Conservation (phyloP, 192 early-diverging fungal species). For the Pilaira anomala region DNA sequence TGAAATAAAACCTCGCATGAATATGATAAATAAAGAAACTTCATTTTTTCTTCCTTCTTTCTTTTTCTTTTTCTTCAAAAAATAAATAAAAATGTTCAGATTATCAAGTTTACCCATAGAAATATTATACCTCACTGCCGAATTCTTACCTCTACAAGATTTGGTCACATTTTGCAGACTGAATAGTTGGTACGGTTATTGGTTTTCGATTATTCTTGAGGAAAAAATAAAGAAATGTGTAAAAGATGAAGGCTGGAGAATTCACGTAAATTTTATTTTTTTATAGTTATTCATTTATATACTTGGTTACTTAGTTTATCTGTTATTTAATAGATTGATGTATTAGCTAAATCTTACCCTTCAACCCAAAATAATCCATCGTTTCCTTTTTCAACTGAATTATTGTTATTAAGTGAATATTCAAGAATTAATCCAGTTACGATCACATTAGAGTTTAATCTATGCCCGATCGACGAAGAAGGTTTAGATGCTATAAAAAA, state of each 20-base stretch:
- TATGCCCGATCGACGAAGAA: background rate
- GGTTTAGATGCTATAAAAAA: conserved; percentile 2
- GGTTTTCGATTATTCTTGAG: background rate
- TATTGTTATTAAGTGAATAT: background rate
- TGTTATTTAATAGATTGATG: conserved; percentile 1
- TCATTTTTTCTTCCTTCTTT: background rate
- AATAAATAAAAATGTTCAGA: background rate
- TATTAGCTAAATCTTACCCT: conserved; percentile 11
- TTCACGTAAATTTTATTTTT: conserved; percentile 7
- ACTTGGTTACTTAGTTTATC: background rate
- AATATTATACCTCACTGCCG: background rate
- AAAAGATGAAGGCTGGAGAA: conserved; percentile 4
- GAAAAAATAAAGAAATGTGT: background rate
- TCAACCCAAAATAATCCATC: background rate
- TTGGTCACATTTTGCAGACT: background rate
- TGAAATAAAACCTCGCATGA: too few species aligned
- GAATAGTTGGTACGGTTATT: conserved; percentile 8
- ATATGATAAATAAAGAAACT: background rate
- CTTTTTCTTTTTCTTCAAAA: background rate
- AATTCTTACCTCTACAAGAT: background rate
- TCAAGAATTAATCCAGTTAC: background rate
- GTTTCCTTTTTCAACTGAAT: background rate
- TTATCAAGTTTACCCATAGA: conserved; percentile 11
- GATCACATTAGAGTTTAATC: conserved; percentile 7
- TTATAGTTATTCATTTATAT: background rate